A percentile compares a stretch with the other conserved stretches of the same genome.
Evolutionary conservation across 2,329 filamentous ascomycete species (phyloP).

Genomic region (Bimuria novae-zelandiae): DNA sequence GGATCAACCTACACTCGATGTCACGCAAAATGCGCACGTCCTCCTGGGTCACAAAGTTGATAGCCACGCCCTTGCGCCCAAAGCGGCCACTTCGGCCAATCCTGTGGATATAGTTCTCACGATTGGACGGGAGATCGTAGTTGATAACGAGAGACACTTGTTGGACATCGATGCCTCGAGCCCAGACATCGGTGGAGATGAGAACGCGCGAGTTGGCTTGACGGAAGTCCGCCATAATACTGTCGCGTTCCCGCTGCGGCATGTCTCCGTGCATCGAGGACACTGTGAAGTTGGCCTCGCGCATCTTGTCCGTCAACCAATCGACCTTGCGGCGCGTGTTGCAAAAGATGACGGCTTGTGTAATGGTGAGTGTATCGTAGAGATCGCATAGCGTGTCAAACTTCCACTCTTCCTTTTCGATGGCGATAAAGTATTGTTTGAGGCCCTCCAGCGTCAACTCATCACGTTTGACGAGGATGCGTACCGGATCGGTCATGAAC

Average conservation of each 20-base stretch:
- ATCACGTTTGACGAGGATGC: constrained; percentile 97
- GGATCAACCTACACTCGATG: constrained; percentile 74
- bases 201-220: constrained; percentile 95
- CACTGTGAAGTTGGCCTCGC: constrained; percentile 97
- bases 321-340: constrained; percentile 99
- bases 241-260: constrained; percentile 97
- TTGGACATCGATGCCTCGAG: constrained; percentile 97
- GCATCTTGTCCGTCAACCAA: constrained; percentile 99
- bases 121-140: constrained; percentile 96
- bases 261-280: constrained; percentile 99
- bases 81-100: constrained; percentile 96
- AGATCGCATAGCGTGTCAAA: constrained; percentile 98
- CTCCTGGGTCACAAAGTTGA: constrained; percentile 99
- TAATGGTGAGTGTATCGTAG: constrained; percentile 98
- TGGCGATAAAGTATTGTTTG: constrained; percentile 99
- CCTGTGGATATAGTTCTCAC: constrained; percentile 99
- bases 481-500: constrained; percentile 98
- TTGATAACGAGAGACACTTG: constrained; percentile 99
- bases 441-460: constrained; percentile 96
- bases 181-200: constrained; percentile 98
- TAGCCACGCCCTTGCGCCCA: constrained; percentile 96
- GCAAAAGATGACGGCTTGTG: constrained; percentile 99
- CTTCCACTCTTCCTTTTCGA: constrained; percentile 99
- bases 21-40: constrained; percentile 97
- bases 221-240: constrained; percentile 98